A percentile compares a stretch with the other conserved stretches of the same genome.
Conservation (phyloP, 768 basidiomycete genomes). For the Lyophyllum atratum region DNA sequence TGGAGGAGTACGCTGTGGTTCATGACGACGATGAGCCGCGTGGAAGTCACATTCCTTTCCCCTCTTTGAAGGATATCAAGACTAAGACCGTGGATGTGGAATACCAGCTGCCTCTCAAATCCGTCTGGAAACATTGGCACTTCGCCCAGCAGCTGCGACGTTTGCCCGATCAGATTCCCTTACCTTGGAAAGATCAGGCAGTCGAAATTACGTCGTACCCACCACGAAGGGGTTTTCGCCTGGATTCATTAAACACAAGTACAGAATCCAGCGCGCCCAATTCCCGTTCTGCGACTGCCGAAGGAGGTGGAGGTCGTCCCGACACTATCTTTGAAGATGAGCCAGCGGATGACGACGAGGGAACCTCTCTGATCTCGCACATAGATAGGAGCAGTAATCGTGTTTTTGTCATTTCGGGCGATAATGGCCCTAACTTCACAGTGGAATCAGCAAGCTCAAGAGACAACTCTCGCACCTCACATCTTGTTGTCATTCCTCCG, state of each 20-base stretch:
- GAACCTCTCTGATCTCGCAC: slow-evolving; percentile 14
- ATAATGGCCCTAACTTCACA: slow-evolving; percentile 15
- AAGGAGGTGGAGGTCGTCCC: slow-evolving; percentile 3
- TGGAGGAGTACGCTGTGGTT: slow-evolving; percentile 11
- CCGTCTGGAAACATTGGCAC: slow-evolving; percentile 13
- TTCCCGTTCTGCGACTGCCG: slow-evolving; percentile 2
- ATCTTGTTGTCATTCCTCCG: slow-evolving; percentile 19
- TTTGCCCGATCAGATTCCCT: slow-evolving; percentile 12
- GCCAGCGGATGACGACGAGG: slow-evolving; percentile 10
- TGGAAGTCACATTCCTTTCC: neutral
- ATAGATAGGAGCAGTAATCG: slow-evolving; percentile 10
- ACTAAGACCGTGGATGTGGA: neutral
- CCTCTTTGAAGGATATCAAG: neutral
- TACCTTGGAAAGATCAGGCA: slow-evolving; percentile 17
- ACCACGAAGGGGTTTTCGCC: slow-evolving; percentile 17
- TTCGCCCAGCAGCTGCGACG: slow-evolving; percentile 15
- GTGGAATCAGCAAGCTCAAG: slow-evolving; percentile 18
- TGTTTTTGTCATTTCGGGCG: slow-evolving; percentile 22
- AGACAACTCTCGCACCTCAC: slow-evolving; percentile 2
- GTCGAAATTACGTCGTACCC: slow-evolving; percentile 11
- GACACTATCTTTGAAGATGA: slow-evolving; percentile 19
- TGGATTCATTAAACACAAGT: slow-evolving; percentile 18
- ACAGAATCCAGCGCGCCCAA: slow-evolving; percentile 10
- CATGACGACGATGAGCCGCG: neutral
- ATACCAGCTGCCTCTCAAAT: slow-evolving; percentile 6